phyloP scores from a whole-genome alignment of 208 protist genomes.

The Phytomonas sp. region DNA sequence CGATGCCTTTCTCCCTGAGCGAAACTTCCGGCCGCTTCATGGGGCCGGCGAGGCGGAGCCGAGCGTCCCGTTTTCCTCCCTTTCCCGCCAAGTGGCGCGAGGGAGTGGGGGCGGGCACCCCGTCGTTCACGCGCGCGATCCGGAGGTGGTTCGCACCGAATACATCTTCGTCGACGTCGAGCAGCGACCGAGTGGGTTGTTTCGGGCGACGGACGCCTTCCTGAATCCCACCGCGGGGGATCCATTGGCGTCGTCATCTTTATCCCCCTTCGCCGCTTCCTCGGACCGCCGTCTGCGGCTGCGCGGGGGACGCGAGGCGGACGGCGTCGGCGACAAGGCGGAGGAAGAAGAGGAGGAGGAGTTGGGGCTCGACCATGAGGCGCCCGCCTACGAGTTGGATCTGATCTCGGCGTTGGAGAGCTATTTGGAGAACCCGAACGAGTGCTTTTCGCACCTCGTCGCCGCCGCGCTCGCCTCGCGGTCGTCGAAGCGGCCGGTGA shows the following conservation, averaged over 20 bases:
- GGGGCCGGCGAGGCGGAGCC: no score
- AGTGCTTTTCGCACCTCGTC: constrained; percentile 68
- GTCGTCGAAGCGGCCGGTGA: constrained; percentile 45
- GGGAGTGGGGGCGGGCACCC: no score
- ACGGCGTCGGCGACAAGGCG: constrained; percentile 1
- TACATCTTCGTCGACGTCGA: no score
- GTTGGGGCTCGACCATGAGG: constrained; percentile 17
- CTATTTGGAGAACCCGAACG: constrained; percentile 57
- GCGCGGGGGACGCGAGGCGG: background rate
- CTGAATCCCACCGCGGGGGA: no score
- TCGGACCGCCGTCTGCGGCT: constrained; percentile 5
- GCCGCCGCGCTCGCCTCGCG: constrained; percentile 60
- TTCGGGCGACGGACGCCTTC: no score
- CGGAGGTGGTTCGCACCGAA: no score
- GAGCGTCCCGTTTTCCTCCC: no score
- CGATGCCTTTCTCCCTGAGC: no score
- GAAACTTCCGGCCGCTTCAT: no score
- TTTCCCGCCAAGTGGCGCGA: no score
- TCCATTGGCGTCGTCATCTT: constrained; percentile 14
- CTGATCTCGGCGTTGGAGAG: constrained; percentile 51
- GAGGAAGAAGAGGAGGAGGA: constrained; percentile 17
- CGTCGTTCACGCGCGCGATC: no score
- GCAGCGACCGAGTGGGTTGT: no score
- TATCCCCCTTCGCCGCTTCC: constrained; percentile 5
- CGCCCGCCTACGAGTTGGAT: constrained; percentile 34